phyloP scores from a whole-genome alignment of 495 filamentous ascomycete genomes.

The Neurospora hispaniola region DNA sequence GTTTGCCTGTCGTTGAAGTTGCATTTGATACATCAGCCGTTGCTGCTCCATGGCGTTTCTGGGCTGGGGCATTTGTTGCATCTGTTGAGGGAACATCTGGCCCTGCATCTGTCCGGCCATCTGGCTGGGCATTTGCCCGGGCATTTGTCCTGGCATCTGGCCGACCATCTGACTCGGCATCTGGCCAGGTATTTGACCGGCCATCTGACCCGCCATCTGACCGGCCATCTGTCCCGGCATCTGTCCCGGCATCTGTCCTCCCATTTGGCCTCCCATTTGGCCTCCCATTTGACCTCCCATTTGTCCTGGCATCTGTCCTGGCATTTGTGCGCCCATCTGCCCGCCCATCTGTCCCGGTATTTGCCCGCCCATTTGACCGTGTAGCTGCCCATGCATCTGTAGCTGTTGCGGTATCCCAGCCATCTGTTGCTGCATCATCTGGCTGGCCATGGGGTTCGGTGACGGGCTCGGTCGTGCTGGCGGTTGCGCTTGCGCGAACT shows the following conservation, averaged over 20 bases:
- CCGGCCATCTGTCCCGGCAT: constrained; percentile 19
- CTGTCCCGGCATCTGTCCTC: constrained; percentile 25
- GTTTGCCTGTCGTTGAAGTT: constrained; percentile 55
- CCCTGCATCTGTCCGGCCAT: constrained; percentile 22
- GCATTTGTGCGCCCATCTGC: constrained; percentile 15
- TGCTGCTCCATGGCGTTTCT: constrained; percentile 44
- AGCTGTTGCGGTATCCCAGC: constrained; percentile 28
- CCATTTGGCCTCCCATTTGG: constrained; percentile 25
- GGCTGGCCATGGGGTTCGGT: constrained; percentile 33
- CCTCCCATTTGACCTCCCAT: constrained; percentile 24
- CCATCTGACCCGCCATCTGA: background rate
- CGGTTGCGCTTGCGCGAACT: constrained; percentile 42
- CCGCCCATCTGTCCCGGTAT: constrained; percentile 31
- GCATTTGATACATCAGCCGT: constrained; percentile 53
- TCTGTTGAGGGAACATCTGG: constrained; percentile 40
- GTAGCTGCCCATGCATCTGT: constrained; percentile 28
- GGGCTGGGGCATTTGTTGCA: constrained; percentile 46
- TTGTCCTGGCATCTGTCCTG: constrained; percentile 11
- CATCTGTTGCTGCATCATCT: constrained; percentile 40
- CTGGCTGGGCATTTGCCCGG: constrained; percentile 10
- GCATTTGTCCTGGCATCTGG: constrained; percentile 14
- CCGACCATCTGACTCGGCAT: constrained; percentile 29
- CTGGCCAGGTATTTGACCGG: background rate
- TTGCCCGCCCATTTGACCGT: constrained; percentile 24
- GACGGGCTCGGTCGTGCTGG: constrained; percentile 38